Percentiles rank a stretch among this genome's conserved stretches.
These are phyloP conservation scores for Malbranchea zuffiana DNA, from an alignment of 2,329 filamentous ascomycete genomes.

Conservation along the genomic window DNA sequence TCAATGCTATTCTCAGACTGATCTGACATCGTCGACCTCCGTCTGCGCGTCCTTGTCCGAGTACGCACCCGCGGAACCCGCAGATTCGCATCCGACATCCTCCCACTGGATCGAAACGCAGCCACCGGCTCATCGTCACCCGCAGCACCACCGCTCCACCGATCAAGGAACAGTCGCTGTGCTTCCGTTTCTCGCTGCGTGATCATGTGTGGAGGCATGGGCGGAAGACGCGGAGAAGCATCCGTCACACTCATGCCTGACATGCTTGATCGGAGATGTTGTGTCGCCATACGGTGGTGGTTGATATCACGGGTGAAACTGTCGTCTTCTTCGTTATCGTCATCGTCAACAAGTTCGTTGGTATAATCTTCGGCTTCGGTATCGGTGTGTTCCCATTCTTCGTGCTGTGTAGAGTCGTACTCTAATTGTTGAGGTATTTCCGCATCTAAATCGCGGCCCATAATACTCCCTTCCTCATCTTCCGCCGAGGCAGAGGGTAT, in stretches of 20 bases:
- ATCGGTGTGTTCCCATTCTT: slow-evolving; percentile 66
- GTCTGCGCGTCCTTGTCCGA: slow-evolving; percentile 3
- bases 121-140: slow-evolving; percentile 12
- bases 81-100: slow-evolving; percentile 23
- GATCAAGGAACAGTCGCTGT: slow-evolving; percentile 29
- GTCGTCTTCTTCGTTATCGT: slow-evolving; percentile 23
- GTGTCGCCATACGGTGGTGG: slow-evolving; percentile 7
- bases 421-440: slow-evolving; percentile 23
- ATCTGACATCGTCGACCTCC: slow-evolving; percentile 2
- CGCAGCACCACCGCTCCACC: slow-evolving; percentile 31
- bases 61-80: slow-evolving; percentile 10
- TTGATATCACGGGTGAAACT: not conserved
- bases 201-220: slow-evolving; percentile 17
- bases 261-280: slow-evolving; percentile 10
- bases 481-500: slow-evolving; percentile 25
- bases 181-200: slow-evolving; percentile 28
- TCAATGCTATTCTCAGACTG: slow-evolving; percentile 1
- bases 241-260: slow-evolving; percentile 17
- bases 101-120: slow-evolving; percentile 24
- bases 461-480: slow-evolving; percentile 23
- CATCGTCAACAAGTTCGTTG: slow-evolving; percentile 31
- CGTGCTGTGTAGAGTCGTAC: slow-evolving; percentile 37
- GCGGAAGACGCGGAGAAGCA: slow-evolving; percentile 22
- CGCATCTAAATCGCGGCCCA: slow-evolving; percentile 13
- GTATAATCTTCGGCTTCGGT: slow-evolving; percentile 53